Evolutionary conservation across 768 basidiomycete genomes (phyloP).

Genomic region (Naematelia encephala): DNA sequence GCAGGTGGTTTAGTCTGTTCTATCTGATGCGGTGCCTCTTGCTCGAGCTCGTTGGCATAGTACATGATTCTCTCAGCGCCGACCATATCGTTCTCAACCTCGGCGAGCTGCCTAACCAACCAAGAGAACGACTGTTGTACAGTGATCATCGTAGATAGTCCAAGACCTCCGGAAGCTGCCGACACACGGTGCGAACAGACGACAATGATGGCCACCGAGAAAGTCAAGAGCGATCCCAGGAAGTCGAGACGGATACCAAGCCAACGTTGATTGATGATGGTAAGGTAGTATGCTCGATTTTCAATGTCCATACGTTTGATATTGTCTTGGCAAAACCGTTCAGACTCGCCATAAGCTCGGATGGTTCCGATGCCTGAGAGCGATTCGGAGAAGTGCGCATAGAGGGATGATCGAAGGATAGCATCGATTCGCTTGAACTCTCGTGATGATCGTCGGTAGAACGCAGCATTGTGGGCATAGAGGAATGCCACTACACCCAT

Average conservation of each 20-base stretch:
- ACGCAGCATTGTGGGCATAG: constrained; percentile 70
- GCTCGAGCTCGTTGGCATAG: constrained; percentile 74
- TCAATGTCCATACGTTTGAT: constrained; percentile 73
- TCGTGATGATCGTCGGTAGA: constrained; percentile 80
- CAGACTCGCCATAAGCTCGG: constrained; percentile 75
- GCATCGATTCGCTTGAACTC: constrained; percentile 77
- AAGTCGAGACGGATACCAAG: constrained; percentile 86
- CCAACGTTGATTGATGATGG: constrained; percentile 76
- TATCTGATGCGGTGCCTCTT: constrained; percentile 70
- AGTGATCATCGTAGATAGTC: constrained; percentile 73
- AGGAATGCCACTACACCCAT: constrained; percentile 60
- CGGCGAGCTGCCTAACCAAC: constrained; percentile 53
- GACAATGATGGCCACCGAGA: constrained; percentile 74
- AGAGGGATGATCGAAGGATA: constrained; percentile 77
- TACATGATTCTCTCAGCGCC: constrained; percentile 59
- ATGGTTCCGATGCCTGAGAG: constrained; percentile 82
- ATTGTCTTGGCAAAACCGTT: constrained; percentile 74
- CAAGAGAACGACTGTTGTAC: constrained; percentile 58
- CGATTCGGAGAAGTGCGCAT: constrained; percentile 89
- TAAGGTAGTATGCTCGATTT: constrained; percentile 81
- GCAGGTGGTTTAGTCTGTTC: constrained; percentile 60
- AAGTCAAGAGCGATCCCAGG: constrained; percentile 70
- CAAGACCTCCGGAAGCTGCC: constrained; percentile 73
- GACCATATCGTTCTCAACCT: constrained; percentile 93
- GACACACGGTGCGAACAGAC: constrained; percentile 74